Conservation (phyloP, 1,284 basidiomycete genomes). For the Melampsora larici-populina region DNA sequence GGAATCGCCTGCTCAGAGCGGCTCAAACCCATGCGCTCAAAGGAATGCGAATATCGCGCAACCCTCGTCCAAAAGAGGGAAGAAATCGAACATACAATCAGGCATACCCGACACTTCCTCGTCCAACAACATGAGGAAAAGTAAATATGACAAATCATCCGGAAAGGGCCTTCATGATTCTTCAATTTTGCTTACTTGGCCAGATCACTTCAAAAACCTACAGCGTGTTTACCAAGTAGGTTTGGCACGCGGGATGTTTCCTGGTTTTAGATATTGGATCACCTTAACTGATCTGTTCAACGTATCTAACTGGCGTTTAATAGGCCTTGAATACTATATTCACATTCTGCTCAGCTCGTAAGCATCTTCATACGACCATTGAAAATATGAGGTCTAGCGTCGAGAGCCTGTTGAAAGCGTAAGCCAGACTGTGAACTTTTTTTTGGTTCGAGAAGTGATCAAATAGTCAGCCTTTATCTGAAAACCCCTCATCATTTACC, state of each 20-base stretch:
- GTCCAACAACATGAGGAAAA: background rate
- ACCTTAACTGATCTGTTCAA: background rate
- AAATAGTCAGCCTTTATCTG: background rate
- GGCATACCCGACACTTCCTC: background rate
- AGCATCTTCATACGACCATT: slow-evolving; percentile 77
- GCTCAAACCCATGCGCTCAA: too few relatives aligned
- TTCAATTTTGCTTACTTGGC: slow-evolving; percentile 49
- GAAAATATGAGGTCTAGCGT: slow-evolving; percentile 71
- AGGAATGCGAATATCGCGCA: too few relatives aligned
- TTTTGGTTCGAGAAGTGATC: background rate
- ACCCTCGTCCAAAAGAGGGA: too few relatives aligned
- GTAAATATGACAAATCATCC: background rate
- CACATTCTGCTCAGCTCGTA: slow-evolving; percentile 77
- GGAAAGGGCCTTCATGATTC: slow-evolving; percentile 34
- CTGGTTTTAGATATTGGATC: background rate
- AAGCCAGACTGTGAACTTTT: slow-evolving; percentile 44
- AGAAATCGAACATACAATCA: background rate
- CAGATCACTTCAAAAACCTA: slow-evolving; percentile 54
- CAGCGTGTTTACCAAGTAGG: slow-evolving; percentile 55
- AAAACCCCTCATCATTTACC: slow-evolving; percentile 43
- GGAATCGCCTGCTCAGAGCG: too few relatives aligned
- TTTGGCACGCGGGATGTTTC: too few relatives aligned
- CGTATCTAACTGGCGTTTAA: background rate
- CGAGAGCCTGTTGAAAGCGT: slow-evolving; percentile 72
- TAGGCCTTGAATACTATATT: slow-evolving; percentile 85